Percentiles rank a stretch among this genome's conserved stretches.
Evolutionary conservation across 805 yeast genomes (phyloP).

Genomic region (Nakazawaea pomicola): DNA sequence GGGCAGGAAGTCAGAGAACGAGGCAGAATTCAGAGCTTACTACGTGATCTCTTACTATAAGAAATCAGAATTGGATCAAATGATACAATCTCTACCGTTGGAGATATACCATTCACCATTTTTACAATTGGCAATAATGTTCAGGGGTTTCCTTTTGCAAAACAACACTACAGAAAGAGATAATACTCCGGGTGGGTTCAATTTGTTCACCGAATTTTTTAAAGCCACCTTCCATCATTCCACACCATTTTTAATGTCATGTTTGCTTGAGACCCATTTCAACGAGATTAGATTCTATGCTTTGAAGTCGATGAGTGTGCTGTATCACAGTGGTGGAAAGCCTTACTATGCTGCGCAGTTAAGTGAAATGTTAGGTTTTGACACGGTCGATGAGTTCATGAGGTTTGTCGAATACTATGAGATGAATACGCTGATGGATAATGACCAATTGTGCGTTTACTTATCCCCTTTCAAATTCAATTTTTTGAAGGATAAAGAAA

Average conservation of each 20-base stretch:
- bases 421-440: slow-evolving; percentile 34
- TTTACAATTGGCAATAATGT: slow-evolving; percentile 67
- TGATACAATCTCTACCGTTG: slow-evolving; percentile 61
- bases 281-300: slow-evolving; percentile 77
- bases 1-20: slow-evolving; percentile 65
- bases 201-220: slow-evolving; percentile 63
- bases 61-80: slow-evolving; percentile 82
- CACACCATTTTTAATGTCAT: slow-evolving; percentile 65
- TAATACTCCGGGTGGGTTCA: slow-evolving; percentile 51
- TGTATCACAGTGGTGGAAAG: slow-evolving; percentile 67
- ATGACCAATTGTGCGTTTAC: slow-evolving; percentile 34
- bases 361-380: slow-evolving; percentile 57
- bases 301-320: slow-evolving; percentile 55
- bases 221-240: slow-evolving; percentile 39
- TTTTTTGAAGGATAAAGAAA: slow-evolving; percentile 30
- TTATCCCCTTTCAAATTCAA: slow-evolving; percentile 35
- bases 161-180: slow-evolving; percentile 51
- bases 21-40: slow-evolving; percentile 91
- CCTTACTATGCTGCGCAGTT: slow-evolving; percentile 52
- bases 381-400: slow-evolving; percentile 44
- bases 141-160: slow-evolving; percentile 63
- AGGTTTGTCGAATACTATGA: slow-evolving; percentile 63
- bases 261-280: slow-evolving; percentile 73
- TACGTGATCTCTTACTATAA: slow-evolving; percentile 72
- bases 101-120: slow-evolving; percentile 45